phyloP scores from a whole-genome alignment of 306 rosid genomes.

The Delonix regia region DNA sequence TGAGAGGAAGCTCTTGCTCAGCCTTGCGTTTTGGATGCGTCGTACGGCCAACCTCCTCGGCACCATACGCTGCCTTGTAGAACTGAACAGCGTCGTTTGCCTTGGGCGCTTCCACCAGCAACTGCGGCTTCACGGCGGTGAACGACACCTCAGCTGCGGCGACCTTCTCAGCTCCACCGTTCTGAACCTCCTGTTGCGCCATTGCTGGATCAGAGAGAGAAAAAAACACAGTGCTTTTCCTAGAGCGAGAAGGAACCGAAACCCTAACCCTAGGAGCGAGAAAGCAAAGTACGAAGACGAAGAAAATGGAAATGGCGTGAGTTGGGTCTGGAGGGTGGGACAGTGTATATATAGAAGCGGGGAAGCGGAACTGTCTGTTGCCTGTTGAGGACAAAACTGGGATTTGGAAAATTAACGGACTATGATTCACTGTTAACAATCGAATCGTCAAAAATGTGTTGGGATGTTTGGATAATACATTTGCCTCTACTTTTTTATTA shows the following conservation, averaged over 20 bases:
- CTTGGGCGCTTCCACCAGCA: constrained; percentile 68
- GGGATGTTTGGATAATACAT: not conserved
- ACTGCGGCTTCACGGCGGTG: constrained; percentile 54
- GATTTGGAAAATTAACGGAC: not conserved
- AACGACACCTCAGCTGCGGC: constrained; percentile 26
- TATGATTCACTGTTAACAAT: not conserved
- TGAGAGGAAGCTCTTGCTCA: constrained; percentile 70
- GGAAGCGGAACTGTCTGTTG: constrained; percentile 50
- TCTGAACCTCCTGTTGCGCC: constrained; percentile 67
- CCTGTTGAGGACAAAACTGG: constrained; percentile 46
- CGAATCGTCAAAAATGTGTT: not conserved
- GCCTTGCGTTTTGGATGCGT: constrained; percentile 81
- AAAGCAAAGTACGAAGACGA: not conserved
- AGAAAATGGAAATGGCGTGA: constrained; percentile 44
- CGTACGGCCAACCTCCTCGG: constrained; percentile 64
- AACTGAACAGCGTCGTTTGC: constrained; percentile 70
- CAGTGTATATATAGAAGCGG: constrained; percentile 56
- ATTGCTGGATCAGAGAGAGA: constrained; percentile 30
- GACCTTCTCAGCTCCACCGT: constrained; percentile 53
- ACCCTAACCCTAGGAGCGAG: constrained; percentile 65
- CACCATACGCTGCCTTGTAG: constrained; percentile 80
- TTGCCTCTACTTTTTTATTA: not conserved
- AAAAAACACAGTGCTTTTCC: too few species aligned
- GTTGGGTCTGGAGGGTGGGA: constrained; percentile 26
- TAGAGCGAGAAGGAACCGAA: not conserved